Base-by-base conservation (phyloP, 176 grass and related monocot genomes). In the Oryza officinalis region DNA sequence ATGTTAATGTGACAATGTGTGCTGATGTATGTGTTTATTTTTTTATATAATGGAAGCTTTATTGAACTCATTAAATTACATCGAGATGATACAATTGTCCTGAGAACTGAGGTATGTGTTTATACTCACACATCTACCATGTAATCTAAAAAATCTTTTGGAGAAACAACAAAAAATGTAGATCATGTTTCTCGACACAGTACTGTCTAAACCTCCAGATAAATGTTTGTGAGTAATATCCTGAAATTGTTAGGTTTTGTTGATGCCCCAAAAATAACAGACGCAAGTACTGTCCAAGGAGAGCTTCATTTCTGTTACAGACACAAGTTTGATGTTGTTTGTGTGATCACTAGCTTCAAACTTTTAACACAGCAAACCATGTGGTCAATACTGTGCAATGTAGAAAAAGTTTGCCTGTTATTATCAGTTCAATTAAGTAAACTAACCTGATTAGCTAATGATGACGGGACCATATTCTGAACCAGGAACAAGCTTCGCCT, bases 401-500 rank as follows among this genome's bases (percentile, higher is more conserved):
- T 73, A 23, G 15, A 82, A 71, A 72, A 32, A 0, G 20, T 31
- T 31, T 31, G 25, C 27, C 12, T 30, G 7, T 49, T 31, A n/a
- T 72, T 27, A 82, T 57, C 25, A 60, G 47, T 31, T 5, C 67
- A 81, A 45, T 28, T 7, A 46, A 80, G 47, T 85, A n/a, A 76
- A 87, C 71, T 78, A 83, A 83, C 94, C 94, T 97, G 87, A 87
- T 81, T 38, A 75, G 87, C 92, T 32, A 97, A 76, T 63, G 78
- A 8, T 50, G 83, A 63, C 26, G 84, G 89, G 60, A 97, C 90
- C 89, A 97, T 84, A 85, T 87, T 94, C 76, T 97, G 94, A 87
- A 97, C 85, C 67, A 71, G 80, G 75, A 88, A 94, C 50, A 97
- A 90, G 81, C 92, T 97, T 60, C 85, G 71, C 79, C 70, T 90